Conservation (phyloP, 169 alveolate genomes). For the Plasmodium fragile region DNA sequence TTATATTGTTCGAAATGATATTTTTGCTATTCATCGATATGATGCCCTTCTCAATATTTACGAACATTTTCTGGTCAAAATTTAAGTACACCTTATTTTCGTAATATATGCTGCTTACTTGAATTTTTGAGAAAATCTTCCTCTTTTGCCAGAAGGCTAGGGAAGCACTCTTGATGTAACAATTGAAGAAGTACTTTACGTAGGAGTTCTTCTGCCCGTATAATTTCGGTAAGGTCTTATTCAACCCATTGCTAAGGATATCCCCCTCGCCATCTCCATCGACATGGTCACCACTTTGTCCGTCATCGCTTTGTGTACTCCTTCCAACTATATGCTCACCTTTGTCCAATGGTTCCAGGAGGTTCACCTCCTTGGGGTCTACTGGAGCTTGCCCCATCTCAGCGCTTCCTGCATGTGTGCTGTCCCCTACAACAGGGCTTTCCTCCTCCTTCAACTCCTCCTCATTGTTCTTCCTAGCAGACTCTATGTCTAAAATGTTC, state of each 20-base stretch:
- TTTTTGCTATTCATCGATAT: conserved; percentile 58
- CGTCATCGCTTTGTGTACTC: background rate
- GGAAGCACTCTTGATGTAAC: conserved; percentile 76
- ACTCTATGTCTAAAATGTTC: conserved; percentile 68
- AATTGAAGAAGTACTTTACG: conserved; percentile 78
- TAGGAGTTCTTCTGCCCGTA: conserved; percentile 70
- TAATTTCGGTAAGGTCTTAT: conserved; percentile 39
- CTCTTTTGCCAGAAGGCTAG: conserved; percentile 73
- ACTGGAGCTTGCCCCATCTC: background rate
- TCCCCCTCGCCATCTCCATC: background rate
- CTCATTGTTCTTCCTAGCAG: background rate
- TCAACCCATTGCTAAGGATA: conserved; percentile 38
- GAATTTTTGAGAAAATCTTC: conserved; percentile 65
- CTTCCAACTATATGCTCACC: background rate
- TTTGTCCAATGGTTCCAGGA: background rate
- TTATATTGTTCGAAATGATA: conserved; percentile 72
- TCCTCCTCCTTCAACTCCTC: background rate
- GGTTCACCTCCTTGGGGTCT: background rate
- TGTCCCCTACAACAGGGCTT: background rate
- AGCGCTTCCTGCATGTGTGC: background rate
- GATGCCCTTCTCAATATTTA: conserved; percentile 72
- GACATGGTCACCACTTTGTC: no score
- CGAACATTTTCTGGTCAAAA: conserved; percentile 76
- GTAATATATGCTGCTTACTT: conserved; percentile 70
- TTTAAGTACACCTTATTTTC: conserved; percentile 58